Conservation (phyloP, 2,329 filamentous ascomycete species). For the Escovopsis sp. region DNA sequence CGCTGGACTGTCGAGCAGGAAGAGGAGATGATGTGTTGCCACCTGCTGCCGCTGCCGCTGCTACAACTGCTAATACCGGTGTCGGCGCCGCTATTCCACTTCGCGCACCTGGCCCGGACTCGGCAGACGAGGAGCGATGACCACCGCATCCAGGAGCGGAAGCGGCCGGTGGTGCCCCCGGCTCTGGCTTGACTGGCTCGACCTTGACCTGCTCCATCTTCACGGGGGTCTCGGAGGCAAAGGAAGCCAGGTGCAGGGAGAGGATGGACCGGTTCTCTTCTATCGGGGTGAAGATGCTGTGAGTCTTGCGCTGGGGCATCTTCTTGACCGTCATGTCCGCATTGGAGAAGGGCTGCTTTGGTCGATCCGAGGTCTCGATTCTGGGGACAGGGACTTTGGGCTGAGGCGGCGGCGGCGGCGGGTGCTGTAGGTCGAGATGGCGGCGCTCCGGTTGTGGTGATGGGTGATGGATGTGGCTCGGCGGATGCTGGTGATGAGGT, state of each 20-base stretch:
- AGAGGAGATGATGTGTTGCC: slow-evolving; percentile 42
- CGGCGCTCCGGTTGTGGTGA: slow-evolving; percentile 29
- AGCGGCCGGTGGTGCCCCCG: slow-evolving; percentile 14
- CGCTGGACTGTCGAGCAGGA: slow-evolving; percentile 33
- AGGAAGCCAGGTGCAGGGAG: slow-evolving; percentile 64
- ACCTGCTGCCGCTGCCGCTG: too few species aligned
- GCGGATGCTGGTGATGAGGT: slow-evolving; percentile 35
- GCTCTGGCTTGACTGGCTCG: slow-evolving; percentile 15
- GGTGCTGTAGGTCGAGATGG: slow-evolving; percentile 35
- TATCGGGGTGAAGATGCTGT: slow-evolving; percentile 95
- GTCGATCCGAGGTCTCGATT: slow-evolving; percentile 32
- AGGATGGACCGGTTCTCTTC: slow-evolving; percentile 83
- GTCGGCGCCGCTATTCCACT: too few species aligned
- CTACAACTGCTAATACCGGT: too few species aligned
- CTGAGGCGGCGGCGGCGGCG: slow-evolving; percentile 34
- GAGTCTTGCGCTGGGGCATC: slow-evolving; percentile 61
- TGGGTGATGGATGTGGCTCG: slow-evolving; percentile 32
- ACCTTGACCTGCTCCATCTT: slow-evolving; percentile 13
- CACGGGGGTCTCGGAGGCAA: slow-evolving; percentile 37
- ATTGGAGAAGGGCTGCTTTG: slow-evolving; percentile 32
- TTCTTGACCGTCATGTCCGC: slow-evolving; percentile 41
- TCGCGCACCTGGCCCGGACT: slow-evolving; percentile 34
- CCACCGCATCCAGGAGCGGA: too few species aligned
- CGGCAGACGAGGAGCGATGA: slow-evolving; percentile 47
- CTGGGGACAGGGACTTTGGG: slow-evolving; percentile 16